Evolutionary conservation across 805 yeast genomes (phyloP), one percentile per base, ranked within the genome.

Genomic region (Saccharomyces paradoxus): DNA sequence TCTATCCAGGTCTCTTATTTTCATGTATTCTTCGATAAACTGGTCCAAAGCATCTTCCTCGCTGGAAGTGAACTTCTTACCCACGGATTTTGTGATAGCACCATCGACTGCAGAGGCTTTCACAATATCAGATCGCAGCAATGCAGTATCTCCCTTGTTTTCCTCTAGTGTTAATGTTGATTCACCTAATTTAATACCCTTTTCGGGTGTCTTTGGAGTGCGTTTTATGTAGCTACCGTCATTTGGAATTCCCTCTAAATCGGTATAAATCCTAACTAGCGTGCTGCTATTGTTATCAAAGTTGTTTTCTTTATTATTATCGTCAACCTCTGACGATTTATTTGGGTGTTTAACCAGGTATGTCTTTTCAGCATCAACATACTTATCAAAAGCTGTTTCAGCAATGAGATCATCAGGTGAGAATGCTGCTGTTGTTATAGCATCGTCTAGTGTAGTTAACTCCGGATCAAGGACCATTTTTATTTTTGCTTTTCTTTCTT

Each of bases 31-130:
- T 14, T 74, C 71, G 56, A 91, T 81, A 62, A 87, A 89, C 53
- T 79, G 78, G 55, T 89, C 92, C 57, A 91, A 81, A 0, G 89
- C 87, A 22, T 73, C 77, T 69, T 91, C 98, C 50, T 82, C 87
- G 26, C 63, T 59, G 8, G 59, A 53, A 54, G 63, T 69, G 52
- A 71, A 63, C 13, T 71, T 58, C 51, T 67, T 69, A 26, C 72
- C 72, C 48, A 66, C 66, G 2, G 70, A 61, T 57, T 67, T 71
- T 13, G 69, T 59, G 13, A 68, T 60, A 6, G 66, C 59, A 10
- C 66, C 66, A 6, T 67, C 60, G n/a, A 65, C 57, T 32, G 61
- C 62, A 3, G 72, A 73, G 0, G 81, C 80, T 57, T 74, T 74
- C 10, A 71, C 66, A 5, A 77, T 79, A 2, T 81, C 81, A 30